Evolutionary conservation across 352 stramenopile species (phyloP).

Genomic region (Pythium apleroticum): DNA sequence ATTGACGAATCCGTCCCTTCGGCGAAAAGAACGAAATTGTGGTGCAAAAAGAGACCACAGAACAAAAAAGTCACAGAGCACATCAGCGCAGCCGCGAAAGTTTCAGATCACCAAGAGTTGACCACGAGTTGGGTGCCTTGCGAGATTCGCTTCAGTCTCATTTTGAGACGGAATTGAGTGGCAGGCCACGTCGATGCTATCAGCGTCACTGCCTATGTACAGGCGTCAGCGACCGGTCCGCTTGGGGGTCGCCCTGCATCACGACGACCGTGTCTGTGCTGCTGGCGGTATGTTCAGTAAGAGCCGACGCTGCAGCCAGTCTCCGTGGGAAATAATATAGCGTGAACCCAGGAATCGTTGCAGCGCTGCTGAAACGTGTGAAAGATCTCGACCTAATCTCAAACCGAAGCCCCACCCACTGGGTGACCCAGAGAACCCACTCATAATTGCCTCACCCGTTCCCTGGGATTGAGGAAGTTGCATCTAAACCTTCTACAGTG

Average conservation of each 20-base stretch:
- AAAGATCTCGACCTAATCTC: not conserved
- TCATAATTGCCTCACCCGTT: too few relatives aligned
- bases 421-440: too few relatives aligned
- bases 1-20: conserved; percentile 3
- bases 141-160: not conserved
- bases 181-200: not conserved
- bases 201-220: not conserved
- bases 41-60: not conserved
- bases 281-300: conserved; percentile 1
- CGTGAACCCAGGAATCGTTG: not conserved
- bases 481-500: too few relatives aligned
- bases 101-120: conserved; percentile 5
- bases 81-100: conserved; percentile 1
- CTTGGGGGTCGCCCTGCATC: not conserved
- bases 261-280: not conserved
- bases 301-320: not conserved
- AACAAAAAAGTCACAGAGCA: not conserved
- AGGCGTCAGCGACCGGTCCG: not conserved
- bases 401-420: not conserved
- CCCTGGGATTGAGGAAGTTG: too few relatives aligned
- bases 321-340: not conserved
- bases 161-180: too few relatives aligned
- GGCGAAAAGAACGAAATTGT: not conserved
- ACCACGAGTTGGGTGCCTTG: not conserved
- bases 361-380: not conserved